A percentile compares a stretch with the other conserved stretches of the same genome.
Evolutionary conservation across 176 grass and related monocot genomes (phyloP).

Genomic region (Eleusine indica): DNA sequence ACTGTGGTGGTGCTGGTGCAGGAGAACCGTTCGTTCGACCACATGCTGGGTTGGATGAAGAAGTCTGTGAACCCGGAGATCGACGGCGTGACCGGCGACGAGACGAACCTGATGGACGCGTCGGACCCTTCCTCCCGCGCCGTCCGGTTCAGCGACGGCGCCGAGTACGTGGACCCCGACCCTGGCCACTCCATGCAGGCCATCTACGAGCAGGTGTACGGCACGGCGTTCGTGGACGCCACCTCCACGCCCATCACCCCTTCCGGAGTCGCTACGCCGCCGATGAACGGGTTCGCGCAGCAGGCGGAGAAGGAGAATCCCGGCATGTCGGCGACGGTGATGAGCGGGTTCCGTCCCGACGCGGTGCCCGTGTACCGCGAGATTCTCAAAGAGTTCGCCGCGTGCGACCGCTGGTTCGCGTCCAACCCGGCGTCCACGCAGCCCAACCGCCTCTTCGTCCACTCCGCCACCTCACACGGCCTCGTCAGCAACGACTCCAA

Average conservation of each 20-base stretch:
- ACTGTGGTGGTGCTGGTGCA: constrained; percentile 78
- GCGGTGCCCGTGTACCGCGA: constrained; percentile 82
- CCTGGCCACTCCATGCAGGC: constrained; percentile 87
- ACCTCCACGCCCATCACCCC: constrained; percentile 59
- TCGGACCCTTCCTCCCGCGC: constrained; percentile 36
- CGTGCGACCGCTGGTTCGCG: constrained; percentile 84
- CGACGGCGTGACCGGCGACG: constrained; percentile 55
- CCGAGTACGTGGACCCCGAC: constrained; percentile 87
- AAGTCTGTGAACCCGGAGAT: constrained; percentile 58
- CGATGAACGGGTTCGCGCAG: constrained; percentile 85
- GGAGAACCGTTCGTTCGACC: constrained; percentile 84
- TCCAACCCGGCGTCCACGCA: constrained; percentile 83
- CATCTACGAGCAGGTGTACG: constrained; percentile 92
- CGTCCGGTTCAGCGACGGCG: constrained; percentile 48
- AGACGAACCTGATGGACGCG: constrained; percentile 61
- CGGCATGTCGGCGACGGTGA: constrained; percentile 67
- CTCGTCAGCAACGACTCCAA: constrained; percentile 67
- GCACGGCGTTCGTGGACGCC: constrained; percentile 52
- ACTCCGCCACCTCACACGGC: constrained; percentile 79
- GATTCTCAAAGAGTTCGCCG: constrained; percentile 62
- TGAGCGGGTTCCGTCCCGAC: constrained; percentile 75
- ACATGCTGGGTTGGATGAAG: constrained; percentile 87
- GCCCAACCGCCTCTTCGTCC: constrained; percentile 77
- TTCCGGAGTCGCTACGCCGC: constrained; percentile 33
- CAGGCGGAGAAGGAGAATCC: constrained; percentile 69